Percentiles rank a stretch among this genome's conserved stretches.
Conservation (phyloP, 805 yeast species). For the Ogataea siamensis region DNA sequence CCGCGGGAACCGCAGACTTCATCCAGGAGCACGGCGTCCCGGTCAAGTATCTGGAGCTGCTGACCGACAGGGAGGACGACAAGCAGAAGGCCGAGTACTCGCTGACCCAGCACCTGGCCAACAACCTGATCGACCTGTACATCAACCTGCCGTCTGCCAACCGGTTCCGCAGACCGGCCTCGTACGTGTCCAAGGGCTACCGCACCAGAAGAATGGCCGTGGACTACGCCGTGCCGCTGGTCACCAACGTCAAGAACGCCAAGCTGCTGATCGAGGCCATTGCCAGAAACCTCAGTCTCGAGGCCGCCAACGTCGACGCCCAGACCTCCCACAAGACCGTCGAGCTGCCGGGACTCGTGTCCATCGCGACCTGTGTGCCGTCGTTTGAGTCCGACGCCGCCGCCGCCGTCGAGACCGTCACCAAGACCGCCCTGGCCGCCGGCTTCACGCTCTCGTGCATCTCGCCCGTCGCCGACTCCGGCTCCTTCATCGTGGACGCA, state of each 20-base stretch:
- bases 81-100: slow-evolving; percentile 92
- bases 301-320: slow-evolving; percentile 75
- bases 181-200: slow-evolving; percentile 96
- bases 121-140: slow-evolving; percentile 93
- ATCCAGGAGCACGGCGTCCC: slow-evolving; percentile 92
- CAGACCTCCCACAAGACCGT: slow-evolving; percentile 87
- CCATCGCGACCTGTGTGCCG: slow-evolving; percentile 77
- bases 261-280: slow-evolving; percentile 94
- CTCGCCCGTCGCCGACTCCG: slow-evolving; percentile 67
- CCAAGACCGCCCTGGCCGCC: slow-evolving; percentile 70
- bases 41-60: slow-evolving; percentile 89
- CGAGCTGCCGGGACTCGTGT: slow-evolving; percentile 82
- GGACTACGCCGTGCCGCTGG: slow-evolving; percentile 95
- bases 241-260: slow-evolving; percentile 96
- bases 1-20: slow-evolving; percentile 99
- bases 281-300: slow-evolving; percentile 64
- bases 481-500: slow-evolving; percentile 62
- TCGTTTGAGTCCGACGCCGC: slow-evolving; percentile 49
- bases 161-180: slow-evolving; percentile 98
- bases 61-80: slow-evolving; percentile 64
- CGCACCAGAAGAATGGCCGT: slow-evolving; percentile 99
- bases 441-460: slow-evolving; percentile 88
- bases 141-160: slow-evolving; percentile 95
- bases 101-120: slow-evolving; percentile 92
- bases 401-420: slow-evolving; percentile 60